Evolutionary conservation across 371 early-diverging fungal genomes (phyloP), one percentile per base, ranked within the genome.

Genomic region (Mucor ambiguus): DNA sequence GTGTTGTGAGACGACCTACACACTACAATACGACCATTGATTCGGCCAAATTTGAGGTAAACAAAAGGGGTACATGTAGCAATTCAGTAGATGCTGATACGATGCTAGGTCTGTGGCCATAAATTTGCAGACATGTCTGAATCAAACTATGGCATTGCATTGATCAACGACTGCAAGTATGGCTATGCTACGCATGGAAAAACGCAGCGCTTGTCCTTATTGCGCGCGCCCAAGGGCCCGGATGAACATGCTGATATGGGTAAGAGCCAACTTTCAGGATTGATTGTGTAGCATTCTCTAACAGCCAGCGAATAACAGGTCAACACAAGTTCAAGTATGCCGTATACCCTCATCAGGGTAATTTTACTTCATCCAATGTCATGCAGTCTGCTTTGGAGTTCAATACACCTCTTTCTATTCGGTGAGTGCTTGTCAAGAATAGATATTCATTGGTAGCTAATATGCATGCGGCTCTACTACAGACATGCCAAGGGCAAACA

Each of bases 71-170:
- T 22, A 12, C 37, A 38, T 30, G 4, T 11, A 57, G 10, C 8
- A n/a, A 7, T 44, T 8, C 6, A 26, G 14, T 29, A 0, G 4
- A 57, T n/a, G 10, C n/a, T 58, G 16, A 24, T 2, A 33, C 7
- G 1, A 11, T 28, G 1, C 26, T 28, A 75, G 73, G 79, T 80
- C 2, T 97, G 96, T 75, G 96, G 92, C 0, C 99, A 98, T 85
- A 95, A 93, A 71, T 98, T 92, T 79, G 96, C 92, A 11, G 98
- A 98, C 68, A 80, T 96, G 16, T 95, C 95, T 0, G 98, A 98
- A 68, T 89, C 85, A 55, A 96, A 95, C 3, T 97, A 93, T 74
- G 99, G 99, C 52, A 91, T 96, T n/a, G 90, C 97, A 0, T 74
- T 98, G 60, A 69, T 97, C 62, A 98, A 94, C 73, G 96, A 98